Evolutionary conservation across 257 asterid genomes (phyloP).

Genomic region (Vinca minor): DNA sequence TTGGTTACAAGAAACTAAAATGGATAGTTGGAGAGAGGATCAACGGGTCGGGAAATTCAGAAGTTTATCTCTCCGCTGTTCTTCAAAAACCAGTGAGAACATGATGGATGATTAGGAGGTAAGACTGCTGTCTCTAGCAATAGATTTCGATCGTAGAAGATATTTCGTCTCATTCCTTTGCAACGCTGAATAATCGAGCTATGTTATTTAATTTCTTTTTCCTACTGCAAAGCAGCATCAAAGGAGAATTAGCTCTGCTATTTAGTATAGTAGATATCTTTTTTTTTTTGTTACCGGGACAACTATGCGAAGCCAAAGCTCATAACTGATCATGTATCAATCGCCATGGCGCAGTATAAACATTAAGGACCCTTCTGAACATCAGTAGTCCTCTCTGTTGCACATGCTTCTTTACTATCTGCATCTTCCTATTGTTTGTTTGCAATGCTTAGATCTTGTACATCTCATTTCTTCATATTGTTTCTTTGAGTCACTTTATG

Average conservation of each 20-base stretch:
- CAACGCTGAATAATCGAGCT: slow-evolving; percentile 26
- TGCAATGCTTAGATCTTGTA: neutral
- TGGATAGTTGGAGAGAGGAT: slow-evolving; percentile 85
- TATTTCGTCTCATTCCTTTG: slow-evolving; percentile 24
- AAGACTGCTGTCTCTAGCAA: slow-evolving; percentile 13
- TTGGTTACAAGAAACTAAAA: slow-evolving; percentile 74
- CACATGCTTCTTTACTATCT: neutral
- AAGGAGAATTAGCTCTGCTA: slow-evolving; percentile 13
- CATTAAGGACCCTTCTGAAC: neutral
- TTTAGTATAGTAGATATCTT: no score
- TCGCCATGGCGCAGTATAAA: neutral
- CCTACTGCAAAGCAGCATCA: neutral
- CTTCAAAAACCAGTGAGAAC: slow-evolving; percentile 66
- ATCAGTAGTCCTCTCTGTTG: neutral
- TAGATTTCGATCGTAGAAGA: slow-evolving; percentile 17
- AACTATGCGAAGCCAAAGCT: neutral
- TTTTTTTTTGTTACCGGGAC: no score
- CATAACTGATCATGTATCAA: neutral
- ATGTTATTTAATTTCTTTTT: slow-evolving; percentile 14
- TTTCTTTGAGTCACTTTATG: no score
- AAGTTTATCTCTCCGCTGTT: slow-evolving; percentile 67
- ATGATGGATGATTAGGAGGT: slow-evolving; percentile 22
- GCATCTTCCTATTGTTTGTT: neutral
- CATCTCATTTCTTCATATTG: neutral
- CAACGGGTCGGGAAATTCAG: slow-evolving; percentile 57